phyloP scores from a whole-genome alignment of 305 asterid species.

The Solanum hybrid region DNA sequence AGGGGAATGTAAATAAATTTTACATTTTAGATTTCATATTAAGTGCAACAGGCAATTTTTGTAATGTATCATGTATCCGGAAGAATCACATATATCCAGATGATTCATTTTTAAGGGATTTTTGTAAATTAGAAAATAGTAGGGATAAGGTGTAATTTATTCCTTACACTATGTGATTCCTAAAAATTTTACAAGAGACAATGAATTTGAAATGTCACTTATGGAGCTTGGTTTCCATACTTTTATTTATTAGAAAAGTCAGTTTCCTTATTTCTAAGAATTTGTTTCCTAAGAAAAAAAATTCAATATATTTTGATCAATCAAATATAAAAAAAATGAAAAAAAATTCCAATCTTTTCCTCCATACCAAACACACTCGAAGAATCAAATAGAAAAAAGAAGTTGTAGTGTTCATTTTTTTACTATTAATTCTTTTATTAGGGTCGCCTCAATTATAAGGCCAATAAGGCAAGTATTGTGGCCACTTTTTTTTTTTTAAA shows the following conservation, averaged over 20 bases:
- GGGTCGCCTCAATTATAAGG: too few species aligned
- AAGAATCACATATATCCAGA: background rate
- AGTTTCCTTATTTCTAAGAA: background rate
- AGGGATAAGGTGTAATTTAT: background rate
- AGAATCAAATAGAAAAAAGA: background rate
- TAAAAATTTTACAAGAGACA: background rate
- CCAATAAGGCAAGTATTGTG: background rate
- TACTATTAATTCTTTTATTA: too few species aligned
- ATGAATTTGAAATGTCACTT: background rate
- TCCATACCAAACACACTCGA: background rate
- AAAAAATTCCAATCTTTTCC: background rate
- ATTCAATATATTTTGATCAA: background rate
- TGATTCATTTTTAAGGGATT: background rate
- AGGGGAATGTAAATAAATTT: too few species aligned
- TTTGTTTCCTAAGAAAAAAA: background rate
- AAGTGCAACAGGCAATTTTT: too few species aligned
- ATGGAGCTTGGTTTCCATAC: background rate
- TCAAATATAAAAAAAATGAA: too few species aligned
- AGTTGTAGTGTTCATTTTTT: too few species aligned
- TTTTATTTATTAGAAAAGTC: background rate
- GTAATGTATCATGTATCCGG: background rate
- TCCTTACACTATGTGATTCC: background rate
- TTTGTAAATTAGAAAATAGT: background rate
- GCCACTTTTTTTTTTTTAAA: too few species aligned
- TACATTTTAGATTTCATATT: background rate